Evolutionary conservation across 306 rosid genomes (phyloP).

Genomic region (Astragalus membranaceus): DNA sequence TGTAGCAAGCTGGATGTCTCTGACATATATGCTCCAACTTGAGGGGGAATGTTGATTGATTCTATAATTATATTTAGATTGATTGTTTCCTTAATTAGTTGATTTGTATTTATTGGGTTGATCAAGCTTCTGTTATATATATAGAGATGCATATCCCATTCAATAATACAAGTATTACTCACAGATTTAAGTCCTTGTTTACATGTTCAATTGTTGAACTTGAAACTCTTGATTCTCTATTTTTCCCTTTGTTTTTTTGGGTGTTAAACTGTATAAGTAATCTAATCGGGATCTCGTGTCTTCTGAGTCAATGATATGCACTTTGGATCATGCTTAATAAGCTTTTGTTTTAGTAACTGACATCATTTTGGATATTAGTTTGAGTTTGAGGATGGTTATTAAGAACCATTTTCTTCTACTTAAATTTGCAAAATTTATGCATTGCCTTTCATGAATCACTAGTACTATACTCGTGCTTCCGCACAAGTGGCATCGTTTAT

Average conservation of each 20-base stretch:
- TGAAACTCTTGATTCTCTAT: neutral
- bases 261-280: neutral
- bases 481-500: too few relatives aligned
- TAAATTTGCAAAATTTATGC: neutral
- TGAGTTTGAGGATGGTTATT: conserved; percentile 13
- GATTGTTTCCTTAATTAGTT: too few relatives aligned
- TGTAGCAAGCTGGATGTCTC: too few relatives aligned
- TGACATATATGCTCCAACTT: too few relatives aligned
- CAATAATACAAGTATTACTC: too few relatives aligned
- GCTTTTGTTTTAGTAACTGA: neutral
- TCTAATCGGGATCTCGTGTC: conserved; percentile 2
- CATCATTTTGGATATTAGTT: neutral
- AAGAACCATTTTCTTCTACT: neutral
- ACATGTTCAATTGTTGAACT: neutral
- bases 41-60: too few relatives aligned
- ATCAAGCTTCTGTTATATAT: too few relatives aligned
- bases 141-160: too few relatives aligned
- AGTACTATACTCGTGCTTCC: too few relatives aligned
- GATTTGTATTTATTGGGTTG: too few relatives aligned
- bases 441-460: neutral
- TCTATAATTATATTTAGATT: too few relatives aligned
- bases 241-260: neutral
- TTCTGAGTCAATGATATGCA: neutral
- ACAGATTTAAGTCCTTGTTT: too few relatives aligned
- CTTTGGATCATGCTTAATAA: neutral